Evolutionary conservation across 805 yeast species (phyloP), one percentile per base, ranked within the genome.

Genomic region (Zygoascus tannicola): DNA sequence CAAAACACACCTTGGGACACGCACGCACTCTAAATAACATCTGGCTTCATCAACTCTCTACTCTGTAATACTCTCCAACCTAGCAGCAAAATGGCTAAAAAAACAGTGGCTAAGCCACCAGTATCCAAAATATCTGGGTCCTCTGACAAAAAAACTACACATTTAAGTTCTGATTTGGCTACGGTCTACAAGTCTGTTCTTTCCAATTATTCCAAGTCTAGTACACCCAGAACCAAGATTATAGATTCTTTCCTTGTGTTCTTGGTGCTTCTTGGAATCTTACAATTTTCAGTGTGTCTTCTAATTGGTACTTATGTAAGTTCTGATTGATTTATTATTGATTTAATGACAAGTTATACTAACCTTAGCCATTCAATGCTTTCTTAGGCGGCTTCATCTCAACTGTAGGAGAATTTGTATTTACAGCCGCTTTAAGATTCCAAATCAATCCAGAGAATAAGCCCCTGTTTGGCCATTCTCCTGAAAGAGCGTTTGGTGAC

Each of bases 381-480:
- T 92, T 92, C 60, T 71, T 92, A 47, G 90, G 95, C 18, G 97
- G 97, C 1, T 92, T 92, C 60, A 75, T 82, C 44, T 70, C 86
- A 19, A 85, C 97, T 37, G 97, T 92, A 41, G 97, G 95, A 12
- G 97, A 92, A 64, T 92, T 92, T 62, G 97, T 92, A 21, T 73
- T 92, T 50, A 78, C 94, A 10, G 69, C 67, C n/a, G 46, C 53
- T 30, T 50, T 92, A 57, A 73, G 97, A 57, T 72, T 90, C 57
- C 97, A 88, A 59, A 69, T 73, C 46, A 64, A 69, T 47, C 55
- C 69, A 37, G 56, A 57, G 41, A 71, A 69, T 50, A 47, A 54
- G 40, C 40, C 38, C 10, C 64, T 65, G 44, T 75, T 75, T 57
- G 59, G 64, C 3, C 68, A 75, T 33, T 56, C 74, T 4, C 74